Percentiles rank a stretch among this genome's conserved stretches.
Evolutionary conservation across 1,284 basidiomycete species (phyloP).

Genomic region (Moesziomyces globuligerus): DNA sequence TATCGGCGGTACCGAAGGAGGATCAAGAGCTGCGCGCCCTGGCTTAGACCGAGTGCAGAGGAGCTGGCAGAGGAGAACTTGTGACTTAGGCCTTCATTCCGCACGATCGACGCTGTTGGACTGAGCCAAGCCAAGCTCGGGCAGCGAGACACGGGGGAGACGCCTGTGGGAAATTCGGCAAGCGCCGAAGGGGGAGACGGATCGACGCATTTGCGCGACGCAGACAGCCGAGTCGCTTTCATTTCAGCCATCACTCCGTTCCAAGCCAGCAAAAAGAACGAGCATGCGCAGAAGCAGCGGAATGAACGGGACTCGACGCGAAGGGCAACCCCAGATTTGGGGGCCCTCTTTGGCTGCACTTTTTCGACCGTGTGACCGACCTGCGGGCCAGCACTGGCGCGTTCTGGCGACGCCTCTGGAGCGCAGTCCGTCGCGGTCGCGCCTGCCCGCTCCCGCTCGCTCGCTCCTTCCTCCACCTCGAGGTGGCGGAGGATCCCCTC

Average conservation of each 20-base stretch:
- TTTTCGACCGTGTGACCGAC: constrained; percentile 1
- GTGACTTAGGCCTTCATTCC: too few relatives aligned
- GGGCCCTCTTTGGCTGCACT: not conserved
- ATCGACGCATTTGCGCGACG: too few relatives aligned
- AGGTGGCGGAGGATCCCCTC: too few relatives aligned
- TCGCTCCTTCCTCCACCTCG: not conserved
- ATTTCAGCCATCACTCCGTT: constrained; percentile 1
- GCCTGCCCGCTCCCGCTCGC: not conserved
- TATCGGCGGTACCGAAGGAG: too few relatives aligned
- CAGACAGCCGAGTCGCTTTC: constrained; percentile 17
- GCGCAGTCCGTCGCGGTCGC: not conserved
- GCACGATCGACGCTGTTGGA: too few relatives aligned
- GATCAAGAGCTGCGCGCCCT: too few relatives aligned
- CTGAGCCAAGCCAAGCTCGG: too few relatives aligned
- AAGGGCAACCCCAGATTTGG: constrained; percentile 12
- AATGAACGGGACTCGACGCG: constrained; percentile 9
- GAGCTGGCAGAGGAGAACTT: too few relatives aligned
- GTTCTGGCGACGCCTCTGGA: not conserved
- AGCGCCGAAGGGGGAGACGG: too few relatives aligned
- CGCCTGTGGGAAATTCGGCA: too few relatives aligned
- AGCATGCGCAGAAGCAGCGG: not conserved
- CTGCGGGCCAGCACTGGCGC: not conserved
- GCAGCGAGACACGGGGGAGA: too few relatives aligned
- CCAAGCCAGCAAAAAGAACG: not conserved
- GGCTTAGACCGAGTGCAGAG: too few relatives aligned